Conservation (phyloP, 2,329 filamentous ascomycete species). For the Arthroderma sp. region DNA sequence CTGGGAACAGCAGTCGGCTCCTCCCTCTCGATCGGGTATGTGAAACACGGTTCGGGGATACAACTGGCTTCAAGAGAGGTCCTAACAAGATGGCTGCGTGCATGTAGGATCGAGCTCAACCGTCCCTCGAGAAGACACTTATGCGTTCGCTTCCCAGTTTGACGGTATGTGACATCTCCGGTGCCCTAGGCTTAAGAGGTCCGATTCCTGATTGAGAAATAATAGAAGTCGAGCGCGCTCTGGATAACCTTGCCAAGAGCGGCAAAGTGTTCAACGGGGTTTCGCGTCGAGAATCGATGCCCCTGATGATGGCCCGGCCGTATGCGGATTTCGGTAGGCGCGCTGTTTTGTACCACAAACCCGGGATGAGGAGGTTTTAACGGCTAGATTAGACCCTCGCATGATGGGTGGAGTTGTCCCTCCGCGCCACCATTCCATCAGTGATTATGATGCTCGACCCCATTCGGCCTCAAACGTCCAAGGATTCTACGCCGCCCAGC, state of each 20-base stretch:
- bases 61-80: slow-evolving; percentile 2
- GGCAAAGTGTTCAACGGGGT: slow-evolving; percentile 72
- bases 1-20: slow-evolving; percentile 56
- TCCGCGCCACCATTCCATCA: slow-evolving; percentile 69
- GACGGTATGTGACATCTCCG: slow-evolving; percentile 55
- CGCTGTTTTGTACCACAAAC: neutral
- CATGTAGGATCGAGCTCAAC: slow-evolving; percentile 59
- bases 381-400: slow-evolving; percentile 49
- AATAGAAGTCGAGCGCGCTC: slow-evolving; percentile 84
- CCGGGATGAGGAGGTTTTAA: slow-evolving; percentile 8
- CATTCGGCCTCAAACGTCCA: slow-evolving; percentile 69
- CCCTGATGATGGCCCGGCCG: slow-evolving; percentile 46
- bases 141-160: slow-evolving; percentile 74
- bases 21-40: slow-evolving; percentile 59
- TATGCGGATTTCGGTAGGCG: slow-evolving; percentile 45
- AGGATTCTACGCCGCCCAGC: slow-evolving; percentile 87
- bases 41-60: slow-evolving; percentile 1
- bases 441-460: slow-evolving; percentile 68
- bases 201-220: neutral
- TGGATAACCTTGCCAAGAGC: slow-evolving; percentile 92
- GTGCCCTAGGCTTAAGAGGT: neutral
- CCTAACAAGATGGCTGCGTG: slow-evolving; percentile 12
- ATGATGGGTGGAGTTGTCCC: slow-evolving; percentile 39
- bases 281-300: slow-evolving; percentile 69
- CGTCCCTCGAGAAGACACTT: slow-evolving; percentile 57